Percentiles rank a stretch among this genome's conserved stretches.
Conservation (phyloP, 2,329 filamentous ascomycete genomes). For the Penicillium fuscoglaucum region DNA sequence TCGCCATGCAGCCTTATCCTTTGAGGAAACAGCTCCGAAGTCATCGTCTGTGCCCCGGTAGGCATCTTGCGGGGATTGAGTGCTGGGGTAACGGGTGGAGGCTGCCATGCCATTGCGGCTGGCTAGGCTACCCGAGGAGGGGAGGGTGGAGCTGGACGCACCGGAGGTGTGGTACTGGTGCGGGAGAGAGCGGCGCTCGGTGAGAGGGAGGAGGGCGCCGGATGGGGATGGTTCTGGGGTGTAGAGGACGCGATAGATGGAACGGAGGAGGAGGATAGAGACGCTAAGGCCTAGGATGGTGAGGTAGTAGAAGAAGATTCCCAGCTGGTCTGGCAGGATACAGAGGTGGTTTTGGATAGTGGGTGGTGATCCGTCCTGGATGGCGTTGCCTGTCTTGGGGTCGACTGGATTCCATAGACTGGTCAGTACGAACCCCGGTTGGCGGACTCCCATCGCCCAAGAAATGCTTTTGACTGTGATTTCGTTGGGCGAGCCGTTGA, state of each 20-base stretch:
- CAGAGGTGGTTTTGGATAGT: conserved; percentile 90
- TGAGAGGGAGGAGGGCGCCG: conserved; percentile 32
- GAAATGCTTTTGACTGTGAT: conserved; percentile 95
- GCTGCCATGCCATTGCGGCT: conserved; percentile 28
- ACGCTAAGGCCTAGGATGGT: conserved; percentile 60
- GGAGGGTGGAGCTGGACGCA: conserved; percentile 35
- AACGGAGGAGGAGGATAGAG: conserved; percentile 48
- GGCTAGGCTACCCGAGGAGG: conserved; percentile 33
- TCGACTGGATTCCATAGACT: conserved; percentile 93
- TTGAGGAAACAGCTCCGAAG: conserved; percentile 17
- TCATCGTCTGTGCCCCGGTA: conserved; percentile 28
- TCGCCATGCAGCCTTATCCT: conserved; percentile 31
- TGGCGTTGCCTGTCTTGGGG: conserved; percentile 40
- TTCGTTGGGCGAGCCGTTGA: conserved; percentile 65
- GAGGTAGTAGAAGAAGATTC: conserved; percentile 78
- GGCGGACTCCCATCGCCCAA: conserved; percentile 93
- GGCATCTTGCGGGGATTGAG: conserved; percentile 22
- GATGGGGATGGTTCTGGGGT: conserved; percentile 15
- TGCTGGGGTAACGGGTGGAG: conserved; percentile 21
- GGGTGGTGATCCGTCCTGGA: conserved; percentile 21
- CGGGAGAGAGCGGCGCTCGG: conserved; percentile 29
- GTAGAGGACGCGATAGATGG: conserved; percentile 36
- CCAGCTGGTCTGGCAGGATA: conserved; percentile 82
- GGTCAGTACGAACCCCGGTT: conserved; percentile 81
- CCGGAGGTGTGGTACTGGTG: conserved; percentile 30